Conservation (phyloP, 345 rosid genomes). For the Crucihimalaya himalaica region DNA sequence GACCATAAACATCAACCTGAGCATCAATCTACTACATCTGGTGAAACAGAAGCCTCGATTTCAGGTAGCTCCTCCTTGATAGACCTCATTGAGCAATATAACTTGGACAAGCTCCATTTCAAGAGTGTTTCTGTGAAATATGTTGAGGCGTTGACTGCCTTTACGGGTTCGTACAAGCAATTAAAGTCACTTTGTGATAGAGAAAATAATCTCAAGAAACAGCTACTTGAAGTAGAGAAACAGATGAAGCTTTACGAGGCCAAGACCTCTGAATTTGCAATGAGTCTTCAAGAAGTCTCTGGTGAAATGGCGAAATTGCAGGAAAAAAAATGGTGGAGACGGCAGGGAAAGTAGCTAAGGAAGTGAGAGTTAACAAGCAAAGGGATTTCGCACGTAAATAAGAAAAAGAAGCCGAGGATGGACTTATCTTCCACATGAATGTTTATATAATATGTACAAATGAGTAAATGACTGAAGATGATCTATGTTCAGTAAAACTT, state of each 20-base stretch:
- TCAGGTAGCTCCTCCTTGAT: not conserved
- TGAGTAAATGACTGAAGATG: not conserved
- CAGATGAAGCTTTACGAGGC: not conserved
- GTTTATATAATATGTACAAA: not conserved
- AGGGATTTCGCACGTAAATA: not conserved
- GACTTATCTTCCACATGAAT: not conserved
- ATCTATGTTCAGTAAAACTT: not conserved
- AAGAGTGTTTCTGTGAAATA: conserved; percentile 3
- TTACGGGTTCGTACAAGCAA: not conserved
- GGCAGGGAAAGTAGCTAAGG: not conserved
- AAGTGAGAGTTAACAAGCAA: not conserved
- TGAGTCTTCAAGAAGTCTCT: not conserved
- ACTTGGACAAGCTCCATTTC: not conserved
- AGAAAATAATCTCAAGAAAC: not conserved
- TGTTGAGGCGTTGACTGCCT: not conserved
- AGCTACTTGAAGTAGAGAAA: not conserved
- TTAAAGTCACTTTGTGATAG: not conserved
- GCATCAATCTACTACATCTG: not conserved
- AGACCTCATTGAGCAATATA: not conserved
- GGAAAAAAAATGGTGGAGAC: not conserved
- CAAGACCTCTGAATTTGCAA: not conserved
- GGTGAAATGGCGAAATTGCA: not conserved
- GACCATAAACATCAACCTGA: not conserved
- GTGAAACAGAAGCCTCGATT: not conserved
- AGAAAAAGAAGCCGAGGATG: not conserved